Percentiles rank a stretch among this genome's conserved stretches.
Conservation (phyloP, 2,329 filamentous ascomycete species). For the Samsoniella hepiali region DNA sequence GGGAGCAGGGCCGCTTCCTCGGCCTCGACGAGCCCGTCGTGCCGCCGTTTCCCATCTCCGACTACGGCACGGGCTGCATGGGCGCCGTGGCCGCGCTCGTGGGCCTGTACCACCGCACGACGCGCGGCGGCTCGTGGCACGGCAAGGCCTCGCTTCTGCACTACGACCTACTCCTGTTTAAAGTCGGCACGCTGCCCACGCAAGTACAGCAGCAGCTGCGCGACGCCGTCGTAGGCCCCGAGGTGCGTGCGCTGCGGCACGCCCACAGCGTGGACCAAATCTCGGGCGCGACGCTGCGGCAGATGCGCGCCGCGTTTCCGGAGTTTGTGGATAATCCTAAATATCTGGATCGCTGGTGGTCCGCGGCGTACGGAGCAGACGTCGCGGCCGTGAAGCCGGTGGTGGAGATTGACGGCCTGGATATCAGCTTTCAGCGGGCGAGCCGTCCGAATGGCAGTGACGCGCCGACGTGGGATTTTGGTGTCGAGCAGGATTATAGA, state of each 20-base stretch:
- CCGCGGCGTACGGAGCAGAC: conserved; percentile 38
- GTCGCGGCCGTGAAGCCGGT: conserved; percentile 43
- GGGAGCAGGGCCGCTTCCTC: conserved; percentile 62
- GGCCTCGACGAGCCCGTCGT: conserved; percentile 61
- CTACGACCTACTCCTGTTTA: conserved; percentile 65
- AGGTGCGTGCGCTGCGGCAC: conserved; percentile 57
- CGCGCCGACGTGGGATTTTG: conserved; percentile 53
- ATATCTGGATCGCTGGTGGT: conserved; percentile 49
- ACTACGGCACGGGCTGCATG: conserved; percentile 70
- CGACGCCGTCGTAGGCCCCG: conserved; percentile 44
- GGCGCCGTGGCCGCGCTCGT: conserved; percentile 64
- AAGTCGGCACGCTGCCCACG: conserved; percentile 54
- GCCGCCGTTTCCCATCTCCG: conserved; percentile 61
- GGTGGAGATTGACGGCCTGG: conserved; percentile 42
- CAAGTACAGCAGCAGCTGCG: conserved; percentile 52
- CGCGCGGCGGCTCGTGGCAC: conserved; percentile 62
- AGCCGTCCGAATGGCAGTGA: conserved; percentile 54
- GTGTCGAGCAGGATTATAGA: conserved; percentile 38
- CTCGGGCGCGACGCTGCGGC: conserved; percentile 54
- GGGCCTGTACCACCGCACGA: conserved; percentile 61
- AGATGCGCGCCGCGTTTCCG: conserved; percentile 51
- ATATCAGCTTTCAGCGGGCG: conserved; percentile 42
- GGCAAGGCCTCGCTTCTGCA: conserved; percentile 63
- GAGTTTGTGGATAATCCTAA: conserved; percentile 49
- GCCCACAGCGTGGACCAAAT: conserved; percentile 64